phyloP scores from a whole-genome alignment of 176 grass and related monocot genomes.

The Triticum dicoccoides region DNA sequence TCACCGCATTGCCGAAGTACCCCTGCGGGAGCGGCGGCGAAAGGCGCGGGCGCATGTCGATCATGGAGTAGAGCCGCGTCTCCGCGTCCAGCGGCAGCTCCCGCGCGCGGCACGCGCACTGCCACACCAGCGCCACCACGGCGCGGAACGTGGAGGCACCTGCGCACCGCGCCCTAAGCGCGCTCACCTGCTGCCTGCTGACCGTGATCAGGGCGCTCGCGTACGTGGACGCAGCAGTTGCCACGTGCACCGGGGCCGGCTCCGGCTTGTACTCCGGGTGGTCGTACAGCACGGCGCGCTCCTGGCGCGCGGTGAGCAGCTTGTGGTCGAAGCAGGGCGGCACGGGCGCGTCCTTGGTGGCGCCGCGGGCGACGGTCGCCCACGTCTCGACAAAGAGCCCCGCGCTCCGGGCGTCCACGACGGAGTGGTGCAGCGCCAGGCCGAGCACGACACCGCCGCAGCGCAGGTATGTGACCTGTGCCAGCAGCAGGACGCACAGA shows the following conservation, averaged over 20 bases:
- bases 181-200: conserved; percentile 1
- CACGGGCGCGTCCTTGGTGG: not conserved
- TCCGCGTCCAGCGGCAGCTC: conserved; percentile 12
- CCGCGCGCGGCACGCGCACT: conserved; percentile 51
- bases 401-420: conserved; percentile 40
- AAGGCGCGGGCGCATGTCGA: conserved; percentile 69
- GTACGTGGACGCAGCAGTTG: not conserved
- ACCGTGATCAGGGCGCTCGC: conserved; percentile 37
- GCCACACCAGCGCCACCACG: conserved; percentile 62
- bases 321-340: conserved; percentile 44
- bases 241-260: not conserved
- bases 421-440: conserved; percentile 44
- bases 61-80: conserved; percentile 61
- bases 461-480: conserved; percentile 60
- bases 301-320: conserved; percentile 32
- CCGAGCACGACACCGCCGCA: conserved; percentile 72
- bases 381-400: conserved; percentile 59
- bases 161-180: conserved; percentile 38
- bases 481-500: conserved; percentile 34
- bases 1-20: conserved; percentile 70
- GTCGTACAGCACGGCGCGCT: conserved; percentile 41
- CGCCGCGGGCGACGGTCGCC: conserved; percentile 28
- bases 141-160: conserved; percentile 60
- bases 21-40: conserved; percentile 35
- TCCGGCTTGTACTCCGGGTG: conserved; percentile 63